Conservation (phyloP, 495 filamentous ascomycete genomes). For the Daldinia childiae region DNA sequence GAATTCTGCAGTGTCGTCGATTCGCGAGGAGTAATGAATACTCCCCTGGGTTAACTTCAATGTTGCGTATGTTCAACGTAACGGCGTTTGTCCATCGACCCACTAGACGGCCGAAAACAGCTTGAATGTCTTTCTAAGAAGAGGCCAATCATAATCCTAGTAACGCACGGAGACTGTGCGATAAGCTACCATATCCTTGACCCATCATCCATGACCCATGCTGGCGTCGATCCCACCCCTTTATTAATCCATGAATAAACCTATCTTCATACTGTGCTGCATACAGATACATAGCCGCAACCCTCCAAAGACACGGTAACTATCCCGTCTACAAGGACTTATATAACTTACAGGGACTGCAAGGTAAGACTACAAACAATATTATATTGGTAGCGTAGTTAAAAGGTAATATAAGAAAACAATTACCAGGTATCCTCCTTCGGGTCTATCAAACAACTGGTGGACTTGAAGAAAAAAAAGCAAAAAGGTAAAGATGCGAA, state of each 20-base stretch:
- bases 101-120: slow-evolving; percentile 30
- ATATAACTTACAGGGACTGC: neutral
- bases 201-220: slow-evolving; percentile 29
- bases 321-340: slow-evolving; percentile 12
- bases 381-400: neutral
- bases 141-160: slow-evolving; percentile 34
- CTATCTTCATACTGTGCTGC: slow-evolving; percentile 28
- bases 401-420: neutral
- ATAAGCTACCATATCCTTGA: slow-evolving; percentile 43
- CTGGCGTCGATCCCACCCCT: slow-evolving; percentile 34
- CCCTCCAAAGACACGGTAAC: slow-evolving; percentile 22
- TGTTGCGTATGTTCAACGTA: slow-evolving; percentile 39
- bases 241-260: slow-evolving; percentile 23
- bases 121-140: slow-evolving; percentile 23
- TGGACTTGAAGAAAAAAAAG: neutral
- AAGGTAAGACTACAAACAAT: neutral
- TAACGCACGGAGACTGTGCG: slow-evolving; percentile 30
- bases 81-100: slow-evolving; percentile 27
- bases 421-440: neutral
- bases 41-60: slow-evolving; percentile 23
- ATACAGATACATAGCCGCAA: slow-evolving; percentile 37
- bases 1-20: slow-evolving; percentile 9
- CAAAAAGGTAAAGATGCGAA: neutral
- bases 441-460: neutral
- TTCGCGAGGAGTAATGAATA: slow-evolving; percentile 31